These are phyloP conservation scores for Parathielavia hyrcaniae DNA, from an alignment of 495 filamentous ascomycete genomes.

Conservation along the genomic window DNA sequence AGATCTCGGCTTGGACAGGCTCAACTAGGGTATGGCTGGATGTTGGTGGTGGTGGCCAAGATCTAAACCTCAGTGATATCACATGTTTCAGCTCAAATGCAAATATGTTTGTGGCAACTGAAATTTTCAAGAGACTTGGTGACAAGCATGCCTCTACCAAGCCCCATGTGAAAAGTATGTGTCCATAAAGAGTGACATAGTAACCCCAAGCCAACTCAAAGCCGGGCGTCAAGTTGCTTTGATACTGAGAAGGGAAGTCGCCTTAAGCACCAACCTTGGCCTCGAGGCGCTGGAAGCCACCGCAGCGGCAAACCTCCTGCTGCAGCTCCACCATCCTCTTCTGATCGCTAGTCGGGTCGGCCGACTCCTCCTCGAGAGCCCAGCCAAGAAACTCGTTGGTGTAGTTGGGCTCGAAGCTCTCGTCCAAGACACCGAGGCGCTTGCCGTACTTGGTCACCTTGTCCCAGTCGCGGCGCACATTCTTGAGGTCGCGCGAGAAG, in stretches of 20 bases:
- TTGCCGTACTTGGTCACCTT: conserved; percentile 68
- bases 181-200: no score
- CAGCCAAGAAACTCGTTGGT: conserved; percentile 59
- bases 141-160: no score
- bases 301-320: conserved; percentile 49
- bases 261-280: conserved; percentile 6
- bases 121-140: no score
- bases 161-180: no score
- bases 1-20: no score
- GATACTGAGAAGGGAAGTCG: neutral
- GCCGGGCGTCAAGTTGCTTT: no score
- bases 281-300: conserved; percentile 41
- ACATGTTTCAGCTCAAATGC: no score
- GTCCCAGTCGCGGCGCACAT: conserved; percentile 59
- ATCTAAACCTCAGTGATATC: no score
- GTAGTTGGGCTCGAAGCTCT: conserved; percentile 57
- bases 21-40: no score
- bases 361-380: conserved; percentile 53
- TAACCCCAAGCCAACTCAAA: no score
- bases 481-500: conserved; percentile 65
- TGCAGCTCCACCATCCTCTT: conserved; percentile 59
- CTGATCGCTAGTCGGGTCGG: conserved; percentile 59
- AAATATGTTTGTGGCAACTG: no score
- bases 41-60: no score
- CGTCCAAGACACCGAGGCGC: conserved; percentile 54